Evolutionary conservation across 257 asterid genomes (phyloP).

Genomic region (Solanum chiquidenum): DNA sequence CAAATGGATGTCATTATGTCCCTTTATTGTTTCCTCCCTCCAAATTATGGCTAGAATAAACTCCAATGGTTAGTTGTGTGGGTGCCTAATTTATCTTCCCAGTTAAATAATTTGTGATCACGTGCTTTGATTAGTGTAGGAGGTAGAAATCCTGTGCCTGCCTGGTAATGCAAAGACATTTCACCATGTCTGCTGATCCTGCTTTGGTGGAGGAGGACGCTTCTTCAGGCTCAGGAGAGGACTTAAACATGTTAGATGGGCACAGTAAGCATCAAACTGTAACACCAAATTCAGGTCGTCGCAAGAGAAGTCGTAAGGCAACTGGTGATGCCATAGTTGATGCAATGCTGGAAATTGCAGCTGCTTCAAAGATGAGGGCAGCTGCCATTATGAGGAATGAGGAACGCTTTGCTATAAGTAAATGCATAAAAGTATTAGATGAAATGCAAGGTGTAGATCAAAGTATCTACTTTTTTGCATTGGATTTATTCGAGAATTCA

Average conservation of each 20-base stretch:
- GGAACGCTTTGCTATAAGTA: constrained; percentile 76
- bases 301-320: constrained; percentile 83
- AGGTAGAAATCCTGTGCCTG: constrained; percentile 17
- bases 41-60: background rate
- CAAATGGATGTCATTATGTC: background rate
- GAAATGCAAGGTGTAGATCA: constrained; percentile 83
- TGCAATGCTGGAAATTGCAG: constrained; percentile 93
- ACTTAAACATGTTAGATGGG: constrained; percentile 63
- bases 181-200: constrained; percentile 64
- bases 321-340: constrained; percentile 86
- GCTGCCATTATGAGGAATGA: constrained; percentile 72
- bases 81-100: background rate
- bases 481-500: constrained; percentile 71
- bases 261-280: constrained; percentile 42
- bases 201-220: constrained; percentile 63
- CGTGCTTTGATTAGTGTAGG: constrained; percentile 13
- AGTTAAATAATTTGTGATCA: background rate
- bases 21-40: background rate
- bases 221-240: constrained; percentile 86
- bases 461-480: constrained; percentile 54
- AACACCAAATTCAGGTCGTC: constrained; percentile 50
- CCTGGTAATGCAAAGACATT: constrained; percentile 27
- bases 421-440: constrained; percentile 71
- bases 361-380: constrained; percentile 91
- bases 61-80: background rate